Evolutionary conservation across 768 basidiomycete species (phyloP).

Genomic region (Collybiopsis confluens): DNA sequence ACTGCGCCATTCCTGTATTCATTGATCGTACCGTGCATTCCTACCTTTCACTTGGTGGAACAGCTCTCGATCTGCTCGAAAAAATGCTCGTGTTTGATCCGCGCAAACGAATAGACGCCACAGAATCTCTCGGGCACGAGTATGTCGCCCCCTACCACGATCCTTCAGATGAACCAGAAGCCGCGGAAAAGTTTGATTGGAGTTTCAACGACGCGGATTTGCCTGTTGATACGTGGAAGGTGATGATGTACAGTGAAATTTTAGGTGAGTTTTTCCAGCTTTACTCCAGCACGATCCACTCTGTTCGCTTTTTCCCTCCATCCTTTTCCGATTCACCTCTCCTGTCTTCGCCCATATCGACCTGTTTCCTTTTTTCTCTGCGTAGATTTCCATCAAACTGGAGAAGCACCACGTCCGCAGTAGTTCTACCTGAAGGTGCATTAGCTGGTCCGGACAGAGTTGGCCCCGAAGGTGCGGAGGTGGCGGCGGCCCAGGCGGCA

Average conservation of each 20-base stretch:
- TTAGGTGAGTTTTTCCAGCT: constrained; percentile 56
- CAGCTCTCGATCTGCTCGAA: constrained; percentile 93
- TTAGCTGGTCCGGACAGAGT: constrained; percentile 56
- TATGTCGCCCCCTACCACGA: constrained; percentile 98
- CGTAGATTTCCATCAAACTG: constrained; percentile 79
- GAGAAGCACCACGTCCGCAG: constrained; percentile 42
- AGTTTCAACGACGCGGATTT: constrained; percentile 99
- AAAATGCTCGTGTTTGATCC: constrained; percentile 99
- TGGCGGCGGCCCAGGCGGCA: neutral
- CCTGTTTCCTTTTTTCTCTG: neutral
- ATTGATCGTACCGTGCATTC: no score
- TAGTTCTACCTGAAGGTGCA: constrained; percentile 63
- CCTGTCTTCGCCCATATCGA: neutral
- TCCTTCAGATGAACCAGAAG: constrained; percentile 94
- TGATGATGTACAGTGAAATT: constrained; percentile 99
- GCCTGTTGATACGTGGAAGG: constrained; percentile 99
- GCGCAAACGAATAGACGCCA: constrained; percentile 91
- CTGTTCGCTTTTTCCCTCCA: no score
- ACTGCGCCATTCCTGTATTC: constrained; percentile 1
- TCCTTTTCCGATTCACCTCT: no score
- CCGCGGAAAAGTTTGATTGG: constrained; percentile 96
- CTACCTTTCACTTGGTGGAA: no score
- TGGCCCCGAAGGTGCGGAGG: constrained; percentile 15
- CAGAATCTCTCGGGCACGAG: constrained; percentile 84
- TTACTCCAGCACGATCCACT: neutral